These are phyloP conservation scores for Hymenoscyphus linearis DNA, from an alignment of 2,329 filamentous ascomycete species.

Conservation along the genomic window DNA sequence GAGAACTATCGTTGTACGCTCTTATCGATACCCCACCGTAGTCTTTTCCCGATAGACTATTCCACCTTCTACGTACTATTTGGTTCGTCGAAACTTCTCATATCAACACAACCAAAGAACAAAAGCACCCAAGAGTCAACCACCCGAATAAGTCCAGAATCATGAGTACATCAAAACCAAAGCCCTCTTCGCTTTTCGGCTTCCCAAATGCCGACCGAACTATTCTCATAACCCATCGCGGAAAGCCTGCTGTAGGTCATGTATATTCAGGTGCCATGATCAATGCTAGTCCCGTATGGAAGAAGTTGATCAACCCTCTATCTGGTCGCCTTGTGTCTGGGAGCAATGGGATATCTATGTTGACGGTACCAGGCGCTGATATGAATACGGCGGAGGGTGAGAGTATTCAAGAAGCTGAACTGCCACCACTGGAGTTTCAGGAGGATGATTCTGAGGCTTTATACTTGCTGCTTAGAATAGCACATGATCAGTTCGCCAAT, in stretches of 20 bases:
- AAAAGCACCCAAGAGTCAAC: too few relatives aligned
- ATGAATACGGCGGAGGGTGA: background rate
- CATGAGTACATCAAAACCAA: background rate
- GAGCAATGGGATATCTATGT: too few relatives aligned
- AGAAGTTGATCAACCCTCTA: conserved; percentile 3
- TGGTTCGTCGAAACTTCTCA: too few relatives aligned
- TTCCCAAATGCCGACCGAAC: conserved; percentile 3
- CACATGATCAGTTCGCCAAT: conserved; percentile 8
- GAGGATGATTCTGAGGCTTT: conserved; percentile 13
- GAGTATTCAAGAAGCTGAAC: background rate
- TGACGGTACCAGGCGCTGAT: too few relatives aligned
- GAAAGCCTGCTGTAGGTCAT: background rate
- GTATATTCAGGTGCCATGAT: conserved; percentile 8
- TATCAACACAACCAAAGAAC: too few relatives aligned
- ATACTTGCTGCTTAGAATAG: conserved; percentile 9
- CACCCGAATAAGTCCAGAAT: background rate
- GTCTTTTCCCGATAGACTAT: too few relatives aligned
- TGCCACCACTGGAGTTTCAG: conserved; percentile 2
- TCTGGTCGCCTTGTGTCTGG: background rate
- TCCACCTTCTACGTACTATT: too few relatives aligned
- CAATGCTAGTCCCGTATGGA: conserved; percentile 11
- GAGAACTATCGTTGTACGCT: too few relatives aligned
- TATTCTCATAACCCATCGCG: conserved; percentile 3
- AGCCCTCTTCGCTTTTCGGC: background rate
- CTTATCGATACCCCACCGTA: too few relatives aligned